Base-by-base conservation (phyloP, 495 filamentous ascomycete species). In the Hypoxylon subgilvum region DNA sequence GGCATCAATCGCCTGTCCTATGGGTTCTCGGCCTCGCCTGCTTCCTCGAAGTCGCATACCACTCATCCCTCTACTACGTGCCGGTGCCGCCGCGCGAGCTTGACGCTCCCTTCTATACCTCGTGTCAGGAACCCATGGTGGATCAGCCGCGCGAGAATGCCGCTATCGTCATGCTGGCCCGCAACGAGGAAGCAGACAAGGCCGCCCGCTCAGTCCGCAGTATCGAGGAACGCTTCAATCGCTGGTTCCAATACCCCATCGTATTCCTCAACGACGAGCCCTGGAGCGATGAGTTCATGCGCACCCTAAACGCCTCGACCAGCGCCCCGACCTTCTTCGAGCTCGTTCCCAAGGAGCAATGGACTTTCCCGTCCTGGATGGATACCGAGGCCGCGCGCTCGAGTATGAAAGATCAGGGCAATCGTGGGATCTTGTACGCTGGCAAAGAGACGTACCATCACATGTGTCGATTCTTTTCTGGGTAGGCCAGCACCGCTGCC, bases 361-460 rank as follows among this genome's bases (percentile, higher is more conserved):
- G 94, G 94, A 88, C 89, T n/a, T 97, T 88, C 71, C 94, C 94
- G 5, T 85, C 90, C 46, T 92, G 89, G 89, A 88, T 93, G 50
- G 88, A 96, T 69, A 73, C 79, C 19, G 84, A 86, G 46, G 86
- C 88, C 23, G 94, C 93, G 43, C 87, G 84, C 70, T 86, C 93
- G 70, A 90, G 88, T 30, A 91, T 98, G 58, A 78, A 84, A 32
- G 86, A 88, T 68, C 94, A 97, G 70, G 93, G 91, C 45, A 87
- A 93, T 72, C 79, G 80, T 38, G 92, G 92, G 22, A 93, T 98
- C 64, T 88, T 95, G 84, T 97, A 98, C 67, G 94, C 90, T 67
- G 94, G 93, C n/a, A 94, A 96, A 87, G 94, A 96, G 71, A 93
- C 89, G 70, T 98, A 98, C 69, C 94, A 98, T 69, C 90, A 96